Evolutionary conservation across 768 basidiomycete species (phyloP), one percentile per base, ranked within the genome.

Genomic region (Collybia sordida): DNA sequence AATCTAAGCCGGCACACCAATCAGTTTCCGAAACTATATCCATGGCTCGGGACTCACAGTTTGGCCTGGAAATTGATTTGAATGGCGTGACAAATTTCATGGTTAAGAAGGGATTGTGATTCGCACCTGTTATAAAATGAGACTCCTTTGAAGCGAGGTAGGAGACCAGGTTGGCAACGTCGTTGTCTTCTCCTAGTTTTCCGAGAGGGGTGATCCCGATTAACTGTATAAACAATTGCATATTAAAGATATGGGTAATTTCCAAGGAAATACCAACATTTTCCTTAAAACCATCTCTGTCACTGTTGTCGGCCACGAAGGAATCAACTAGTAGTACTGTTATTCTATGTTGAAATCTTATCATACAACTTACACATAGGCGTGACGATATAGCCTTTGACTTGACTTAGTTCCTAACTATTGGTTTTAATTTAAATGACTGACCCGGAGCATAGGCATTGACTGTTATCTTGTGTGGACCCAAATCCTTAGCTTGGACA

Each of bases 391-490:
- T 24, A 34, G 15, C 11, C 19, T 27, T 12, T n/a, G 4, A 18
- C 24, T n/a, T 25, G 3, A 5, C 2, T 21, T 4, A 4, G 34
- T 31, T 31, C 31, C 14, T 9, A 31, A 3, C 14, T 12, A 7
- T 31, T 3, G 11, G 27, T 11, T 27, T 12, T 14, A 31, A 14
- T 4, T 31, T 14, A 14, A 11, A 4, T 31, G 31, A 35, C 3
- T 9, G 21, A 17, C 47, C 59, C 14, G 18, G 58, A 52, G 34
- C n/a, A 58, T 54, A 61, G 7, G 57, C 53, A 38, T 64, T 64
- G 19, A 64, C 59, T 12, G 60, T 59, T 27, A 64, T 64, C 15
- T 52, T 52, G 42, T 59, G 51, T 5, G 39, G 50, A 4, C 51
- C 53, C 39, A 55, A 52, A 43, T 64, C 60, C 15, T 36, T 43